These are phyloP conservation scores for Fraxinus americana DNA, from an alignment of 257 asterid species.

Conservation along the genomic window DNA sequence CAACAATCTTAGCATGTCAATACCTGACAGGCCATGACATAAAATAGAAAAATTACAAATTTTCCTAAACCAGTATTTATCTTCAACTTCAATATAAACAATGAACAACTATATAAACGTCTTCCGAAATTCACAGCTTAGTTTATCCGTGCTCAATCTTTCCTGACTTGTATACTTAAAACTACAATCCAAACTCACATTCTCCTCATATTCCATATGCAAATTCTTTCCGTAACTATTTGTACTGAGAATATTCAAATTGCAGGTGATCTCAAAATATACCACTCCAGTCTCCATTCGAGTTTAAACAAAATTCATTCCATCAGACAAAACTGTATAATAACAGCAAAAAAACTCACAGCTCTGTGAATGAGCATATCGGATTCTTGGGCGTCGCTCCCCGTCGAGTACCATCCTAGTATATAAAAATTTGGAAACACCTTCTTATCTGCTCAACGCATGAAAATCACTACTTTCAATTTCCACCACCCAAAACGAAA, in stretches of 20 bases:
- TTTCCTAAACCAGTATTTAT: neutral
- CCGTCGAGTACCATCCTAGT: conserved; percentile 97
- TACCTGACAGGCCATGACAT: neutral
- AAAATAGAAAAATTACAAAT: neutral
- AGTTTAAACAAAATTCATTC: neutral
- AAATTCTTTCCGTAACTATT: neutral
- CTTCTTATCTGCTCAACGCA: conserved; percentile 75
- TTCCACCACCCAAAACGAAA: neutral
- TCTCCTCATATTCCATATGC: neutral
- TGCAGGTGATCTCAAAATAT: neutral
- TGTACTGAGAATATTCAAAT: neutral
- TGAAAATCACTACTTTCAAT: conserved; percentile 14
- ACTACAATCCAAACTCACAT: neutral
- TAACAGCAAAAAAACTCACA: conserved; percentile 45
- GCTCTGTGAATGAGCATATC: conserved; percentile 96
- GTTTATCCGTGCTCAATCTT: neutral
- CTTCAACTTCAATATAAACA: neutral
- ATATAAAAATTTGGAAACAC: conserved; percentile 87
- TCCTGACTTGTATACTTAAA: neutral
- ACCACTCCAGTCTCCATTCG: neutral
- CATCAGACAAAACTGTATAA: neutral
- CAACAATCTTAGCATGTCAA: neutral
- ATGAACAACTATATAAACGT: neutral
- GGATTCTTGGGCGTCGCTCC: conserved; percentile 86
- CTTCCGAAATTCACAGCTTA: neutral